phyloP scores from a whole-genome alignment of 768 basidiomycete genomes.

The Lentinula sp. region DNA sequence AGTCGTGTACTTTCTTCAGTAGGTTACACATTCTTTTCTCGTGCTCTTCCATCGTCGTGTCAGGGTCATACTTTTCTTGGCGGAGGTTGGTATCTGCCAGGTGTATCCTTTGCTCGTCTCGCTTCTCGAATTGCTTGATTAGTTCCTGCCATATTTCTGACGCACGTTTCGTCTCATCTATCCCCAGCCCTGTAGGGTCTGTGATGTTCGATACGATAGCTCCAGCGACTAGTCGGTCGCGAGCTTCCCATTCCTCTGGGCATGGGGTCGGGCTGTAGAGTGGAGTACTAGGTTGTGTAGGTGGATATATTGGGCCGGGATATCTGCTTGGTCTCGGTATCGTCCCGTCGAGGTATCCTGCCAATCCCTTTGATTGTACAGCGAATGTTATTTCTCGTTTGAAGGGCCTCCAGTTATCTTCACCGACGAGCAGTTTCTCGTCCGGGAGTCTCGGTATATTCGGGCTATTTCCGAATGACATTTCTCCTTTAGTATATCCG shows the following conservation, averaged over 20 bases:
- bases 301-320: neutral
- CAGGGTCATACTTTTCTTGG: neutral
- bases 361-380: neutral
- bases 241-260: neutral
- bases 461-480: no score
- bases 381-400: neutral
- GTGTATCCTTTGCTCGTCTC: neutral
- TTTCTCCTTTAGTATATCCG: no score
- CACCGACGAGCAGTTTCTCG: neutral
- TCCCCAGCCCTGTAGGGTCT: no score
- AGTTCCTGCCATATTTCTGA: neutral
- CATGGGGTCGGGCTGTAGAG: neutral
- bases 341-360: neutral
- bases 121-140: neutral
- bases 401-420: neutral
- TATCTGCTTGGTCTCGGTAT: neutral
- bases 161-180: neutral
- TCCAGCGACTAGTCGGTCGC: no score
- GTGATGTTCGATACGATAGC: no score
- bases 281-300: neutral
- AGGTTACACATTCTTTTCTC: neutral
- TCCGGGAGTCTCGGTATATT: no score
- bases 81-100: neutral
- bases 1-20: neutral
- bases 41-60: neutral